Evolutionary conservation across 148 eudicot species (phyloP).

Genomic region (Cornus suecica): DNA sequence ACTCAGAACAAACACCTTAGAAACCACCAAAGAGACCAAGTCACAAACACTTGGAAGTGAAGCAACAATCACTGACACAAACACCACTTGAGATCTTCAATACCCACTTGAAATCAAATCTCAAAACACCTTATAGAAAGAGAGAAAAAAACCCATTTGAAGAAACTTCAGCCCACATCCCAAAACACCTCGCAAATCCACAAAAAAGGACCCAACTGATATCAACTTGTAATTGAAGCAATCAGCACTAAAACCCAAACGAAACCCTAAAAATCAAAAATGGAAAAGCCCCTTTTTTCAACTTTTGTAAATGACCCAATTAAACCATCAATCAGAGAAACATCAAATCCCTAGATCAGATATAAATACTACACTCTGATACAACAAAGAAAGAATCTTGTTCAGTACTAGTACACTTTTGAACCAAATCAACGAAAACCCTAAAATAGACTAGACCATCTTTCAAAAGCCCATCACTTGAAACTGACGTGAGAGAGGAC

Average conservation of each 20-base stretch:
- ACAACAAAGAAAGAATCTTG: background rate
- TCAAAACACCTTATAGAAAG: no score
- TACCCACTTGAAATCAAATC: no score
- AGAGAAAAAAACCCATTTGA: background rate
- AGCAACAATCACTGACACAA: background rate
- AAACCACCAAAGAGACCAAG: no score
- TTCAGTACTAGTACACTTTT: background rate
- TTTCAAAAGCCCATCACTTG: constrained; percentile 33
- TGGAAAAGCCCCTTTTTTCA: no score
- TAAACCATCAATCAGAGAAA: background rate
- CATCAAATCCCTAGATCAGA: constrained; percentile 31
- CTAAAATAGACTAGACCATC: background rate
- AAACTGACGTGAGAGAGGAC: constrained; percentile 26
- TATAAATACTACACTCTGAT: no score
- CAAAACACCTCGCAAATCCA: background rate
- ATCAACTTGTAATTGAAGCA: constrained; percentile 37
- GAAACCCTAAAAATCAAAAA: no score
- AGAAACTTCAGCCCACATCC: background rate
- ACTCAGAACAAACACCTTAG: background rate
- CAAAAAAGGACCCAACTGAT: constrained; percentile 24
- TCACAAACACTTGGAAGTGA: no score
- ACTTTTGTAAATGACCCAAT: no score
- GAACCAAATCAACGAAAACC: no score
- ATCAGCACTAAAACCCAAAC: background rate
- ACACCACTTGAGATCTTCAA: background rate